A percentile compares a stretch with the other conserved stretches of the same genome.
Evolutionary conservation across 352 stramenopile species (phyloP).

Genomic region (Lagenidium sp.): DNA sequence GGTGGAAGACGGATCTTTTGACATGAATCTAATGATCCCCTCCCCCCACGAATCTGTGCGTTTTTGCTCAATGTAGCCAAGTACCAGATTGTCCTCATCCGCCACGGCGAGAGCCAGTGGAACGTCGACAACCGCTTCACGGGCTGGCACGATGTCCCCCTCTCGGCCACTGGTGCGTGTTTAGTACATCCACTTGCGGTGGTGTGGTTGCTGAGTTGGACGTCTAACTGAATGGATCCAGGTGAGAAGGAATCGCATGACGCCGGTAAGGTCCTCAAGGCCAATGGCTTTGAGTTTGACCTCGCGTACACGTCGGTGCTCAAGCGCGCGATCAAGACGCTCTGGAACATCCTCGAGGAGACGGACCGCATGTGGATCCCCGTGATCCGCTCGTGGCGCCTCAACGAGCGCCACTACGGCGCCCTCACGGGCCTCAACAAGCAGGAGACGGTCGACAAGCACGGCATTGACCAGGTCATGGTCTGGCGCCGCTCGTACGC

Average conservation of each 20-base stretch:
- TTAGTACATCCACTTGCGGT: not conserved
- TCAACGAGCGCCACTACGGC: conserved; percentile 99
- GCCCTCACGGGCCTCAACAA: conserved; percentile 98
- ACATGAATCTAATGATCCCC: no score
- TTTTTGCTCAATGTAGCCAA: conserved; percentile 35
- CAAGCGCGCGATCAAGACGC: conserved; percentile 97
- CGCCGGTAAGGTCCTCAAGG: conserved; percentile 92
- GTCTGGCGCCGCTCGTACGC: conserved; percentile 97
- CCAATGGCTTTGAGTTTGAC: conserved; percentile 91
- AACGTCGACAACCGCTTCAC: conserved; percentile 99
- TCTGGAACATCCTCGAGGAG: conserved; percentile 96
- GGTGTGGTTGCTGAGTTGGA: not conserved
- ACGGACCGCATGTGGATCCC: conserved; percentile 98
- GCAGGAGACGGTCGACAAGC: conserved; percentile 98
- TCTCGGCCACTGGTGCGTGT: conserved; percentile 63
- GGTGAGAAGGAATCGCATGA: conserved; percentile 90
- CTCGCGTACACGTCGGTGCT: conserved; percentile 95
- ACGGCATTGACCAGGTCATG: conserved; percentile 97
- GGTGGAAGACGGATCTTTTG: no score
- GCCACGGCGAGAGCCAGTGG: conserved; percentile 96
- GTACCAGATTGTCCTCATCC: conserved; percentile 86
- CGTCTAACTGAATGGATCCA: not conserved
- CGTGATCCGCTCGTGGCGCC: conserved; percentile 85
- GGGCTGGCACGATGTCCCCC: conserved; percentile 96
- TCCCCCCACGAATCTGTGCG: no score